Base-by-base conservation (phyloP, 441 rosid genomes). In the Bocquillonia castaneifolia region DNA sequence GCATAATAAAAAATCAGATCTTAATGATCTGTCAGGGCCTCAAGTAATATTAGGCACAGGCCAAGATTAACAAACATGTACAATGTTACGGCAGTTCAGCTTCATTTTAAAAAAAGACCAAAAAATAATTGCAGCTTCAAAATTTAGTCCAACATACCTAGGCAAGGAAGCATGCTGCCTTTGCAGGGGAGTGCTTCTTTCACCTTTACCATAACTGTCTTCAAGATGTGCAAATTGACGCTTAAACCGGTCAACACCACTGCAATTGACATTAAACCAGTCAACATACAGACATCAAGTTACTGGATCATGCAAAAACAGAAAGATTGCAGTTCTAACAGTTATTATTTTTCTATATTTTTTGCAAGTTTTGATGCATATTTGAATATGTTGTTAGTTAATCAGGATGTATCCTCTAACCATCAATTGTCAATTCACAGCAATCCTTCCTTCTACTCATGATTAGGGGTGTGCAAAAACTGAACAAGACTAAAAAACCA, bases 181-280 rank as follows among this genome's bases (percentile, higher is more conserved):
- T 37, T 80, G 96, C 53, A 92, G 87, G 36, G 96, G 95, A 61
- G 83, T 78, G 72, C 83, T 78, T 78, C 67, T 80, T 82, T 82
- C 94, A 39, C 92, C 96, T 81, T 89, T 83, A 68, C 93, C 92
- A 76, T 77, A 81, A 74, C 82, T 87, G 77, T 95, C 99, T 86
- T 95, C 99, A 72, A 95, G 91, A 74, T 92, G 95, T 4, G 99
- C 97, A 81, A 95, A 95, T 66, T 95, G 99, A 64, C 90, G 80
- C 84, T 92, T 95, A 74, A 95, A 95, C 26, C 96, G 94, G 75
- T 95, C 99, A 66, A 95, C 99, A 53, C 97, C 98, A 79, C 99
- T 95, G 75, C 31, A 50, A 47, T 73, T 76, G 64, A 70, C 52
- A 77, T 53, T n/a, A n/a, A 47, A 62, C 48, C 73, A 64, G 55